phyloP scores from a whole-genome alignment of 108 stramenopile genomes.

The Nitzschia sp. region DNA sequence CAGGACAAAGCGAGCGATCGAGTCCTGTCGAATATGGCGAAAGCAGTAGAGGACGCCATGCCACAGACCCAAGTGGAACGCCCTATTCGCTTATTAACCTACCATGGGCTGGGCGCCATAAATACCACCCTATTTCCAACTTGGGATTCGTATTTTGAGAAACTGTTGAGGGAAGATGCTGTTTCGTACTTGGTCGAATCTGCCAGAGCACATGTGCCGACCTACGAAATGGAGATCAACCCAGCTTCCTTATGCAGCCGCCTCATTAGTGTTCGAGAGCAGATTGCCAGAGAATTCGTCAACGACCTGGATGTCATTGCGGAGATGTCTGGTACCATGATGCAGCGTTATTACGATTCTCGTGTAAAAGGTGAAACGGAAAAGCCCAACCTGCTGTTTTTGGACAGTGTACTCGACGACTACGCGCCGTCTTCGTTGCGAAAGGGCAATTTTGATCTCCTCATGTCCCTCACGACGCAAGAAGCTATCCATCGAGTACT shows the following conservation, averaged over 20 bases:
- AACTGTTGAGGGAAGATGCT: slow-evolving; percentile 52
- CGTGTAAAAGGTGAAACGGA: slow-evolving; percentile 4
- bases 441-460: slow-evolving; percentile 78
- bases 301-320: slow-evolving; percentile 61
- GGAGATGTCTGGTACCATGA: slow-evolving; percentile 44
- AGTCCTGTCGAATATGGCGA: slow-evolving; percentile 32
- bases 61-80: slow-evolving; percentile 6
- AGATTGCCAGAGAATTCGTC: slow-evolving; percentile 66
- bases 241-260: slow-evolving; percentile 61
- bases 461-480: slow-evolving; percentile 62
- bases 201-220: slow-evolving; percentile 27
- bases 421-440: slow-evolving; percentile 60
- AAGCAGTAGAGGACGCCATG: slow-evolving; percentile 25
- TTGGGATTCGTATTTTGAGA: slow-evolving; percentile 79
- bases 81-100: slow-evolving; percentile 47
- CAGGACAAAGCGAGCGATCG: slow-evolving; percentile 12
- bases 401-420: slow-evolving; percentile 31
- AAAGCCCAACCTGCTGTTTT: slow-evolving; percentile 33
- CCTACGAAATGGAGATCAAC: slow-evolving; percentile 70
- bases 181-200: slow-evolving; percentile 48
- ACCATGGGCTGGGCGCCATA: slow-evolving; percentile 70
- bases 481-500: slow-evolving; percentile 63
- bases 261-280: slow-evolving; percentile 69
- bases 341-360: slow-evolving; percentile 17
- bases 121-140: slow-evolving; percentile 69